These are phyloP conservation scores for Hypoxylon sp. DNA, from an alignment of 2,329 filamentous ascomycete species.

Conservation along the genomic window DNA sequence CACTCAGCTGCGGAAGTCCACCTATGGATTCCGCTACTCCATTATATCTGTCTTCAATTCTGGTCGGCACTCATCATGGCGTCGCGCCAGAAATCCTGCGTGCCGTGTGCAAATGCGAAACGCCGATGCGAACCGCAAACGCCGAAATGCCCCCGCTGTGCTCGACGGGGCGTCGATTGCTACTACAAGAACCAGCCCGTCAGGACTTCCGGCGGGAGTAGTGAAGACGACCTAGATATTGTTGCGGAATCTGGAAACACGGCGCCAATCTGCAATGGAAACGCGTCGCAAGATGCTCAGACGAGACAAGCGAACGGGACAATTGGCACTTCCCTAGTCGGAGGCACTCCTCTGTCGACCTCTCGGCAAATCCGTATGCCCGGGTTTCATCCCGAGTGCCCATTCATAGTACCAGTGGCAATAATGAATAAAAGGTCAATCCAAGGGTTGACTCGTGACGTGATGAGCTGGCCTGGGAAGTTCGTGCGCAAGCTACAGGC, in stretches of 20 bases:
- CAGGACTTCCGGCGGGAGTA: background rate
- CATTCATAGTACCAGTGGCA: slow-evolving; percentile 6
- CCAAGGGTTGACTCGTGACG: slow-evolving; percentile 1
- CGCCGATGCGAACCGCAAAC: slow-evolving; percentile 28
- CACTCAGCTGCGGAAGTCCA: background rate
- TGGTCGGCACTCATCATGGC: slow-evolving; percentile 11
- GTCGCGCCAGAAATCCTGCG: slow-evolving; percentile 27
- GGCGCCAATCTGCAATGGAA: background rate
- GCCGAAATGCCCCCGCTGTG: slow-evolving; percentile 24
- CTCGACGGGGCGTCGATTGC: slow-evolving; percentile 12
- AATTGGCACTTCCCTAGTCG: background rate
- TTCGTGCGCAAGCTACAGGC: slow-evolving; percentile 23
- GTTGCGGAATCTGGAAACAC: background rate
- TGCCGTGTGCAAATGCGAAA: slow-evolving; percentile 29
- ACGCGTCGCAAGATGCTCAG: background rate
- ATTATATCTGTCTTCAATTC: background rate
- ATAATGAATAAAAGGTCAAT: slow-evolving; percentile 13
- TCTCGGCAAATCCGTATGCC: slow-evolving; percentile 8
- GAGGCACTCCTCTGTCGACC: background rate
- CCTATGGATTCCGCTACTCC: slow-evolving; percentile 1
- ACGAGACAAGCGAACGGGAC: background rate
- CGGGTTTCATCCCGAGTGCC: slow-evolving; percentile 2
- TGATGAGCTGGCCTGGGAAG: slow-evolving; percentile 25
- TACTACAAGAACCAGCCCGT: slow-evolving; percentile 28
- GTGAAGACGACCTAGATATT: background rate